Conservation (phyloP, 2,329 filamentous ascomycete species). For the Sarocladiaceae sp. region DNA sequence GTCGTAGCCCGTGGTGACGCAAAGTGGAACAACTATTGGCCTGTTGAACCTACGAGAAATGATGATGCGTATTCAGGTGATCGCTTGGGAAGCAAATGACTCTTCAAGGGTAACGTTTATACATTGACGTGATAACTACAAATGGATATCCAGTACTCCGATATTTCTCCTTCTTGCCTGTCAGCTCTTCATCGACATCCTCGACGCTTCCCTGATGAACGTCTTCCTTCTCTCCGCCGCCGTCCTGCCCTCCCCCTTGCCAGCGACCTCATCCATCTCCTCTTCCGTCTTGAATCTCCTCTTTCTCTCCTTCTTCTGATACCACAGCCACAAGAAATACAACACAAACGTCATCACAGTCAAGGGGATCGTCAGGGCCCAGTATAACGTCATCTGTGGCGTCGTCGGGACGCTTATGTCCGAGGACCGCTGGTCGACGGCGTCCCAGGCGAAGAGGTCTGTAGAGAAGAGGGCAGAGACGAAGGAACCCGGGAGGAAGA, state of each 20-base stretch:
- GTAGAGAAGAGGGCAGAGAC: constrained; percentile 35
- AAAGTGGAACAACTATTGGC: too few species aligned
- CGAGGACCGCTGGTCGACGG: constrained; percentile 14
- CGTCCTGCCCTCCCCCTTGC: not conserved
- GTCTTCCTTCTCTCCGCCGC: constrained; percentile 3
- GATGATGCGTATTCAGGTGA: too few species aligned
- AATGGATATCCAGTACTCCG: too few species aligned
- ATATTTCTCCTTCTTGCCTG: too few species aligned
- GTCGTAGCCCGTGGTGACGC: too few species aligned
- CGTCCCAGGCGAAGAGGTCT: constrained; percentile 26
- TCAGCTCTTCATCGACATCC: not conserved
- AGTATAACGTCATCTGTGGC: constrained; percentile 33
- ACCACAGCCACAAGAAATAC: constrained; percentile 27
- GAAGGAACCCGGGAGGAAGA: constrained; percentile 36
- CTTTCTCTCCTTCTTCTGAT: constrained; percentile 20
- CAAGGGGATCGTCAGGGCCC: constrained; percentile 32
- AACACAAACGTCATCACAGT: constrained; percentile 28
- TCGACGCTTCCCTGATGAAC: constrained; percentile 1
- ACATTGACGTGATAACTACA: too few species aligned
- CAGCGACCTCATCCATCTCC: constrained; percentile 4
- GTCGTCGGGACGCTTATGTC: constrained; percentile 23
- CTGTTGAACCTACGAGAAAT: too few species aligned
- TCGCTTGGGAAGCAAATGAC: too few species aligned
- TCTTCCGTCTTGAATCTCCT: constrained; percentile 10
- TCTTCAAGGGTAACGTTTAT: too few species aligned